Evolutionary conservation across 2,329 filamentous ascomycete species (phyloP), one percentile per base, ranked within the genome.

Genomic region (Aspergillus ibericus): DNA sequence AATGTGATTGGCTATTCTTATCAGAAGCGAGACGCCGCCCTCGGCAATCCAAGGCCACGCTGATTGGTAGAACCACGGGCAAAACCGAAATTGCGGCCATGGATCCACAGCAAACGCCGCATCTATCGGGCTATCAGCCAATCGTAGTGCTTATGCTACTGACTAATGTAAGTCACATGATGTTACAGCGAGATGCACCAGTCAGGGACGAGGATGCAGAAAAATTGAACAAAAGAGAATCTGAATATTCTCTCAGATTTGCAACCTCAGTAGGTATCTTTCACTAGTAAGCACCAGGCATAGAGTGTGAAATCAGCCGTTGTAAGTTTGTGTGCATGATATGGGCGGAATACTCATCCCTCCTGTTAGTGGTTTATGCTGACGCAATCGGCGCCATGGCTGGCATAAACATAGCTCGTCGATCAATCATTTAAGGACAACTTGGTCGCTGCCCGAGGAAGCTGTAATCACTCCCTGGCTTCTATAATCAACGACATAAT

Each of bases 371-470:
- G 51, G 55, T 32, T 22, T 38, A 15, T 20, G 55, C 42, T 58
- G 60, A 62, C 59, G 58, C 60, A 16, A 62, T 62, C 49, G 34
- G 51, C 25, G 49, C 44, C 48, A 48, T 34, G 36, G 40, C 36
- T 62, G 49, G 52, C 58, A 55, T 48, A 55, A 62, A 40, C 8
- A 29, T 53, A 25, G 16, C n/a, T n/a, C n/a, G n/a, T 7, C 35
- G 22, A 29, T n/a, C 18, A 59, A 22, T 42, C 10, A 42, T 20
- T 22, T 22, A 6, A 48, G 44, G 25, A 48, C 27, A 48, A 32
- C 4, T 16, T 32, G 25, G 32, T 16, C 25, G 15, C 29, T 12
- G 10, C 44, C n/a, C n/a, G n/a, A 10, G 25, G 38, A 15, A 22
- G 18, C 38, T 42, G 13, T 42, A 20, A 22, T 29, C 27, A 42